These are phyloP conservation scores for Xerocomellus dryophilus DNA, from an alignment of 768 basidiomycete genomes.

Conservation along the genomic window DNA sequence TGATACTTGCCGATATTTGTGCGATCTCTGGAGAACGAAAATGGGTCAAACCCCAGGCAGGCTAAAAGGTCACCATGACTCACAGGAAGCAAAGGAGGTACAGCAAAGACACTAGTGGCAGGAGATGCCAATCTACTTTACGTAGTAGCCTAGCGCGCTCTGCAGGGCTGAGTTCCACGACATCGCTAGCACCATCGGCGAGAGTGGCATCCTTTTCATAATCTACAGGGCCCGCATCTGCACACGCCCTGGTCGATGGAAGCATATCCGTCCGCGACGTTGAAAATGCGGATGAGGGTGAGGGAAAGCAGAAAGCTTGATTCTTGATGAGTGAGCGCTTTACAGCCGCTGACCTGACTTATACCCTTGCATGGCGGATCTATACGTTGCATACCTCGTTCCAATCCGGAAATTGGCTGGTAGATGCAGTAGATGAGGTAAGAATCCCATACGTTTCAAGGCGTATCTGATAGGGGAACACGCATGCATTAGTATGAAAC, in stretches of 20 bases:
- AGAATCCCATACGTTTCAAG: too few relatives aligned
- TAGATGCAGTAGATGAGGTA: too few relatives aligned
- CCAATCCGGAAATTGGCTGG: background rate
- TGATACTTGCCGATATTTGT: slow-evolving; percentile 40
- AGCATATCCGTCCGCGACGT: slow-evolving; percentile 5
- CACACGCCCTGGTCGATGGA: slow-evolving; percentile 1
- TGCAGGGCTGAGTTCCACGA: slow-evolving; percentile 6
- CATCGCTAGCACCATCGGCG: background rate
- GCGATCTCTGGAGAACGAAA: slow-evolving; percentile 36
- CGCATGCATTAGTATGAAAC: too few relatives aligned
- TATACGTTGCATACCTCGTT: background rate
- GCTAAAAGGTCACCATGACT: slow-evolving; percentile 16
- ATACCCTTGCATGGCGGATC: background rate
- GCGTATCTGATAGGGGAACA: too few relatives aligned
- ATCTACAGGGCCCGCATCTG: background rate
- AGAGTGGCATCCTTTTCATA: slow-evolving; percentile 10
- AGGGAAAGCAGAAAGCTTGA: background rate
- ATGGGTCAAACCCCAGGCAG: background rate
- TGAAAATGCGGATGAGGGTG: background rate
- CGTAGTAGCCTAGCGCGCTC: slow-evolving; percentile 32
- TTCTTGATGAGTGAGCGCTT: background rate
- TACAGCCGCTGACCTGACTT: too few relatives aligned
- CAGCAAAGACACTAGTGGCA: slow-evolving; percentile 43
- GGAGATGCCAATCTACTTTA: slow-evolving; percentile 44
- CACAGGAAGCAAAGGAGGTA: slow-evolving; percentile 47